These are phyloP conservation scores for Vigna angularis DNA, from an alignment of 306 rosid species.

Conservation along the genomic window DNA sequence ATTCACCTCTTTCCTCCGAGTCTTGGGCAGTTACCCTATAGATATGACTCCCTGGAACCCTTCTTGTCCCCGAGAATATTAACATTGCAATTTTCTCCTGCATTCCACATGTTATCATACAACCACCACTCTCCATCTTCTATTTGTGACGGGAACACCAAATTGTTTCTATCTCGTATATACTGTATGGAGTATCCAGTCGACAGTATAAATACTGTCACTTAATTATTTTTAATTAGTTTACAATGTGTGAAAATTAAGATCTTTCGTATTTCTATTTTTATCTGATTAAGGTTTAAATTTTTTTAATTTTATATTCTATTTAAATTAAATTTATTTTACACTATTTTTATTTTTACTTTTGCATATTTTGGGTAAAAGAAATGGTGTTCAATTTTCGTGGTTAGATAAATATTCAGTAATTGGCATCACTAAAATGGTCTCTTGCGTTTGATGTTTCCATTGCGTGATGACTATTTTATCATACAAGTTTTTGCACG, in stretches of 20 bases:
- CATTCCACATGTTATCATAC: not conserved
- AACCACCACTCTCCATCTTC: not conserved
- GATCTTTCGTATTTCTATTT: not conserved
- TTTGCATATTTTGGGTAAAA: too few species aligned
- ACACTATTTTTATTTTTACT: too few species aligned
- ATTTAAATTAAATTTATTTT: too few species aligned
- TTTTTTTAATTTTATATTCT: too few species aligned
- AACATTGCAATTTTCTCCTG: not conserved
- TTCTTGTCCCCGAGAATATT: slow-evolving; percentile 34
- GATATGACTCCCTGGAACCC: slow-evolving; percentile 98
- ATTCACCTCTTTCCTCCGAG: slow-evolving; percentile 90
- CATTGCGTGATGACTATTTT: not conserved
- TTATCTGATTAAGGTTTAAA: not conserved
- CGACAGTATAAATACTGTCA: not conserved
- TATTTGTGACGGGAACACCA: not conserved
- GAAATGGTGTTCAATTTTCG: too few species aligned
- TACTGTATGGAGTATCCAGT: not conserved
- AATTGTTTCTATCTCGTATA: slow-evolving; percentile 5
- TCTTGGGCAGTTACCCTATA: slow-evolving; percentile 93
- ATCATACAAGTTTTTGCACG: not conserved
- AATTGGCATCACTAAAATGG: too few species aligned
- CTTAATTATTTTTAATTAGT: not conserved
- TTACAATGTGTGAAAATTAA: not conserved
- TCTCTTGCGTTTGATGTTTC: too few species aligned
- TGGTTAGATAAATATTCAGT: too few species aligned